Percentiles rank a stretch among this genome's conserved stretches.
These are phyloP conservation scores for Saccharomycopsis olivae DNA, from an alignment of 805 yeast genomes.

Conservation along the genomic window DNA sequence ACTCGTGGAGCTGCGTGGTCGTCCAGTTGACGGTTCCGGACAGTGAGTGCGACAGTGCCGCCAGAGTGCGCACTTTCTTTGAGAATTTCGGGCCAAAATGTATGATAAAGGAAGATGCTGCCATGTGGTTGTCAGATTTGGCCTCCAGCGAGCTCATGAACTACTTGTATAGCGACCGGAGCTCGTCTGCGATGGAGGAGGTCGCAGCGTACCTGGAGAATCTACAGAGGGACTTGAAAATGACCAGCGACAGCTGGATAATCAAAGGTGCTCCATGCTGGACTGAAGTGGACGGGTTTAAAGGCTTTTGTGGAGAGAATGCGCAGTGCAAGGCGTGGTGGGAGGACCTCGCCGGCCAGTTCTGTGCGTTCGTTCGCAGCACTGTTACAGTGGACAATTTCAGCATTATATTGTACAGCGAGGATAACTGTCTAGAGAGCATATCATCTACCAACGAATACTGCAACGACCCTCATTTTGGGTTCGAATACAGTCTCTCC, in stretches of 20 bases:
- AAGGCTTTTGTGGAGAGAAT: slow-evolving; percentile 24
- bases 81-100: background rate
- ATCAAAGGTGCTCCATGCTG: slow-evolving; percentile 32
- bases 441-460: background rate
- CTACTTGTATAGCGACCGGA: slow-evolving; percentile 32
- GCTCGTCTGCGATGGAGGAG: slow-evolving; percentile 36
- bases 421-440: slow-evolving; percentile 8
- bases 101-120: slow-evolving; percentile 11
- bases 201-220: slow-evolving; percentile 30
- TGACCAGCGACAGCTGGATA: slow-evolving; percentile 29
- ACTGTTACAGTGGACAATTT: slow-evolving; percentile 26
- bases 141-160: slow-evolving; percentile 36
- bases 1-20: too few relatives aligned
- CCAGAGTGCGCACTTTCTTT: background rate
- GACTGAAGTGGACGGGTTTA: slow-evolving; percentile 18
- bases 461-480: slow-evolving; percentile 31
- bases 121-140: slow-evolving; percentile 36
- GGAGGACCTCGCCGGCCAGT: slow-evolving; percentile 29
- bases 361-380: slow-evolving; percentile 25
- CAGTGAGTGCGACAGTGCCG: too few relatives aligned
- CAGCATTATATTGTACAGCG: slow-evolving; percentile 28
- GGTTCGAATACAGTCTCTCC: slow-evolving; percentile 30
- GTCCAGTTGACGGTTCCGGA: too few relatives aligned
- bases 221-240: slow-evolving; percentile 29
- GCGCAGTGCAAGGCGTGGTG: slow-evolving; percentile 29